Evolutionary conservation across 148 eudicot species (phyloP).

Genomic region (Polygonum maritimum): DNA sequence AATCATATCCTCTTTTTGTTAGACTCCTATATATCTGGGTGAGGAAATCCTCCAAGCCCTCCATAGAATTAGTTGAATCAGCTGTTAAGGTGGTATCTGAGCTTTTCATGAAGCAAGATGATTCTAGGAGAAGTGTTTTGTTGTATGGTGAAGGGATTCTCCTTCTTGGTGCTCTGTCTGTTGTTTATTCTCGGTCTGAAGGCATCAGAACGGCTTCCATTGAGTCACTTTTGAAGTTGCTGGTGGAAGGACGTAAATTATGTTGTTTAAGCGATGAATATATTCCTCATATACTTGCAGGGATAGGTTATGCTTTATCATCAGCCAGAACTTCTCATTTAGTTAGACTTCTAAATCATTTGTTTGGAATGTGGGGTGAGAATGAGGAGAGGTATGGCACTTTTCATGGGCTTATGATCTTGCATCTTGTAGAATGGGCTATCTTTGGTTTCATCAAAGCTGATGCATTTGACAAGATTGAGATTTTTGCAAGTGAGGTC

Average conservation of each 20-base stretch:
- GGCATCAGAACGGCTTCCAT: slow-evolving; percentile 45
- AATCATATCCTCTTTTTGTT: slow-evolving; percentile 62
- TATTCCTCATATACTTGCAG: slow-evolving; percentile 59
- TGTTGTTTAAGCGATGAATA: slow-evolving; percentile 35
- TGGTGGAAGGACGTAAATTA: slow-evolving; percentile 40
- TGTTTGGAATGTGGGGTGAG: slow-evolving; percentile 52
- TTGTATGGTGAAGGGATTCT: slow-evolving; percentile 56
- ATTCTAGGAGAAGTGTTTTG: slow-evolving; percentile 23
- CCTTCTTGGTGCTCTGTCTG: slow-evolving; percentile 68
- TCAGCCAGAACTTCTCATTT: slow-evolving; percentile 37
- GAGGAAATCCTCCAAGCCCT: slow-evolving; percentile 68
- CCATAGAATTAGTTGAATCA: slow-evolving; percentile 36
- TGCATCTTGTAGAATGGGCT: slow-evolving; percentile 89
- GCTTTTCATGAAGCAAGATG: slow-evolving; percentile 28
- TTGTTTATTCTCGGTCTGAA: slow-evolving; percentile 37
- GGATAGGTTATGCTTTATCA: slow-evolving; percentile 79
- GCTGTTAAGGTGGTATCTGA: slow-evolving; percentile 33
- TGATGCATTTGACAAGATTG: slow-evolving; percentile 37
- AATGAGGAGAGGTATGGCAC: slow-evolving; percentile 33
- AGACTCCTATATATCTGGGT: slow-evolving; percentile 88
- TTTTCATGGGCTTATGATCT: slow-evolving; percentile 58
- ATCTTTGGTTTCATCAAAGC: slow-evolving; percentile 38
- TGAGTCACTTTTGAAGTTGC: slow-evolving; percentile 48
- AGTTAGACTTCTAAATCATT: slow-evolving; percentile 37
- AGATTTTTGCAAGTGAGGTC: slow-evolving; percentile 28